Percentiles rank a stretch among this genome's conserved stretches.
phyloP scores from a whole-genome alignment of 1,139 yeast genomes.

The Arxiozyma slooffiae region DNA sequence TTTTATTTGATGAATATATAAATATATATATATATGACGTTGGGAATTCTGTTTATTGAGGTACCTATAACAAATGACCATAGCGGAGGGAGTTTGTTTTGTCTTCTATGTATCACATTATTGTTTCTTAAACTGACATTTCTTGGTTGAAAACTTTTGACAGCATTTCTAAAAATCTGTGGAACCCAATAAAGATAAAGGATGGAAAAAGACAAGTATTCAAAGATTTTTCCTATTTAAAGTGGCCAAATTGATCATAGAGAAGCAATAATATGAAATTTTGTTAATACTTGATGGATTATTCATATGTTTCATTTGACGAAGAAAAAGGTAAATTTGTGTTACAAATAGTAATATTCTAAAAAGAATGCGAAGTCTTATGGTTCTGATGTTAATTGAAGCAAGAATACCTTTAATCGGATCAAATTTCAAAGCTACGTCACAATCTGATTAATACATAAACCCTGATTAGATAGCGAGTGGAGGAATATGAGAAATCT shows the following conservation, averaged over 20 bases:
- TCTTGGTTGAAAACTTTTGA: conserved; percentile 31
- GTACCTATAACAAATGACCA: conserved; percentile 56
- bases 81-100: conserved; percentile 22
- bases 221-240: conserved; percentile 45
- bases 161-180: conserved; percentile 69
- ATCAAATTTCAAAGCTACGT: conserved; percentile 40
- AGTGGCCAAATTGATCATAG: conserved; percentile 51
- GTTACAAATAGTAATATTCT: conserved; percentile 39
- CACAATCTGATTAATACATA: conserved; percentile 85
- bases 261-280: conserved; percentile 54
- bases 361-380: conserved; percentile 40
- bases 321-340: conserved; percentile 43
- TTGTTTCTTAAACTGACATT: conserved; percentile 16
- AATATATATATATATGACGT: conserved; percentile 55
- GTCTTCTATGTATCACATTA: conserved; percentile 15
- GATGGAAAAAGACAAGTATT: conserved; percentile 42
- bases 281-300: conserved; percentile 75
- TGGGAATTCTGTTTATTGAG: conserved; percentile 51
- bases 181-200: conserved; percentile 84
- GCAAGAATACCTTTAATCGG: conserved; percentile 47
- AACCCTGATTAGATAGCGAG: conserved; percentile 46
- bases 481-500: conserved; percentile 42
- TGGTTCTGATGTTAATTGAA: conserved; percentile 39
- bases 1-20: conserved; percentile 36
- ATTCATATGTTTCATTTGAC: conserved; percentile 59